A percentile compares a stretch with the other conserved stretches of the same genome.
Conservation (phyloP, 2,329 filamentous ascomycete species). For the Penicillium sp. region DNA sequence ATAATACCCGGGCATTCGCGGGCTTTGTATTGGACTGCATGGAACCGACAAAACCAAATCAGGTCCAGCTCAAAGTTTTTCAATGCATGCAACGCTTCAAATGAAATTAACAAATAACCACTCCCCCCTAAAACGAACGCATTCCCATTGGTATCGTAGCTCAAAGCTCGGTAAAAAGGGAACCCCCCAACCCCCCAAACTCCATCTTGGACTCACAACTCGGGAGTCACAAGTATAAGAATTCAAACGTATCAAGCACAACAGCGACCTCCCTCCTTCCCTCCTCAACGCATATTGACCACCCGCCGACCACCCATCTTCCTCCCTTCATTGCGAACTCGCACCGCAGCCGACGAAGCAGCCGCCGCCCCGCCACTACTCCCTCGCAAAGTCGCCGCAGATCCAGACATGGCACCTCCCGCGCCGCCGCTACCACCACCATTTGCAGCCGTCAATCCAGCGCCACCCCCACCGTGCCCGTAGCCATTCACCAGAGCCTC, state of each 20-base stretch:
- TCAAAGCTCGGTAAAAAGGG: too few species aligned
- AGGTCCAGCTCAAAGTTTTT: too few species aligned
- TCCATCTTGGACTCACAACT: too few species aligned
- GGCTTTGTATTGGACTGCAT: slow-evolving; percentile 4
- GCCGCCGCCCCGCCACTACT: slow-evolving; percentile 15
- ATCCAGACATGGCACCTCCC: slow-evolving; percentile 9
- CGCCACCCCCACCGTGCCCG: slow-evolving; percentile 14
- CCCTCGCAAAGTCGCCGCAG: slow-evolving; percentile 16
- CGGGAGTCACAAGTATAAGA: too few species aligned
- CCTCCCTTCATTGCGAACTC: slow-evolving; percentile 26
- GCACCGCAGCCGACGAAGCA: slow-evolving; percentile 14
- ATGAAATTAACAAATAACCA: too few species aligned
- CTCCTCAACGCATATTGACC: slow-evolving; percentile 31
- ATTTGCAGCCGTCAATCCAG: neutral
- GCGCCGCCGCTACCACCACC: slow-evolving; percentile 20
- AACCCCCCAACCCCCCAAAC: too few species aligned
- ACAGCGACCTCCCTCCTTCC: too few species aligned
- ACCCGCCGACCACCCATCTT: slow-evolving; percentile 36
- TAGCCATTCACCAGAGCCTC: slow-evolving; percentile 44
- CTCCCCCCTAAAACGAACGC: too few species aligned
- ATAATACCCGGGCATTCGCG: slow-evolving; percentile 19
- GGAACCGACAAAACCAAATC: too few species aligned
- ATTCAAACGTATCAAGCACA: too few species aligned
- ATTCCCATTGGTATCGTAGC: slow-evolving; percentile 5
- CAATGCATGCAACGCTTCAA: too few species aligned